Evolutionary conservation across 345 rosid species (phyloP), one percentile per base, ranked within the genome.

Genomic region (Geranium brycei): DNA sequence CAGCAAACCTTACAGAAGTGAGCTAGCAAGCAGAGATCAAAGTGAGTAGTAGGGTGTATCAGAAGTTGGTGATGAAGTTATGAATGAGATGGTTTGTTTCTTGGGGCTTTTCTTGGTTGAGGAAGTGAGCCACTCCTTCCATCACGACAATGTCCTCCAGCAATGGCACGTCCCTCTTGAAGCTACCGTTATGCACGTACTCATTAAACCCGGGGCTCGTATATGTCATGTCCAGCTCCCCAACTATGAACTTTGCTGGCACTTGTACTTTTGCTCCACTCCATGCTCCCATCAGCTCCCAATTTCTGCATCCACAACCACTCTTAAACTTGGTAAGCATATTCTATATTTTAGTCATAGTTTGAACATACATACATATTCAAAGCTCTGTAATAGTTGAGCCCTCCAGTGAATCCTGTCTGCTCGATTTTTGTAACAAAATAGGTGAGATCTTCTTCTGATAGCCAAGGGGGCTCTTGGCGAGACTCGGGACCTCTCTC

Each of bases 321-420:
- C n/a, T n/a, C n/a, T n/a, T n/a, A n/a, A n/a, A n/a, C n/a, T n/a
- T n/a, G n/a, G n/a, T n/a, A n/a, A n/a, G n/a, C n/a, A n/a, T n/a
- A n/a, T n/a, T n/a, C n/a, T n/a, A n/a, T n/a, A n/a, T n/a, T n/a
- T n/a, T n/a, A n/a, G n/a, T n/a, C n/a, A n/a, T n/a, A n/a, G n/a
- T n/a, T n/a, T n/a, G n/a, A 32, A 32, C 3, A 32, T 6, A 32
- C 6, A 32, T 82, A 87, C 96, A 74, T 63, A 64, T 87, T 76
- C 64, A 84, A 16, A 59, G 78, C 79, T 63, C 96, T 78, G 75
- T 92, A 92, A 77, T 87, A 89, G 82, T 92, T 92, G 14, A 92
- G 59, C 17, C 75, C 79, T 60, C 93, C 87, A 2, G 96, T 87
- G 79, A 92, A 89, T 59, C 98, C 95, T 51, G 58, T 85, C 12